phyloP scores from a whole-genome alignment of 225 moss, liverwort and hornwort genomes.

The Marchantia paleacea region DNA sequence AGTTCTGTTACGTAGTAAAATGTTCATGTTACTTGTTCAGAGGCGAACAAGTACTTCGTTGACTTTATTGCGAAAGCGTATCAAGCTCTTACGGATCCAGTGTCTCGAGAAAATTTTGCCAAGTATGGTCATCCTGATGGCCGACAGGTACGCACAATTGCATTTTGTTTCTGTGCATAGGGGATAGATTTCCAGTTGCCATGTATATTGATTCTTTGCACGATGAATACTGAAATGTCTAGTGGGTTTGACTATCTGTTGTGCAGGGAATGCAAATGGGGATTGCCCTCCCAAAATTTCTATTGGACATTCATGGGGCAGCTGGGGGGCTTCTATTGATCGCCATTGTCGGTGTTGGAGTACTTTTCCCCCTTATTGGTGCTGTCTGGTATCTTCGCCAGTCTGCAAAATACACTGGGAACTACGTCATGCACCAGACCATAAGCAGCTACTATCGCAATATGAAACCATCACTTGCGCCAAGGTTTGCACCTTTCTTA shows the following conservation, averaged over 20 bases:
- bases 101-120: slow-evolving; percentile 75
- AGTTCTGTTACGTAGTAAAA: not conserved
- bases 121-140: slow-evolving; percentile 99
- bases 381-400: slow-evolving; percentile 92
- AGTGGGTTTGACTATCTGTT: not conserved
- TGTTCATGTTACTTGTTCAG: slow-evolving; percentile 23
- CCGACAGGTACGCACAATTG: slow-evolving; percentile 53
- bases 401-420: slow-evolving; percentile 94
- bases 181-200: not conserved
- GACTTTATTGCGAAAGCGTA: slow-evolving; percentile 88
- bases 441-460: slow-evolving; percentile 67
- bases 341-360: slow-evolving; percentile 84
- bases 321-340: slow-evolving; percentile 78
- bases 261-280: slow-evolving; percentile 93
- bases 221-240: not conserved
- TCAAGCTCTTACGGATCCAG: slow-evolving; percentile 90
- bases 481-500: slow-evolving; percentile 44
- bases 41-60: slow-evolving; percentile 91
- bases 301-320: slow-evolving; percentile 94
- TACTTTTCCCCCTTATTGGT: slow-evolving; percentile 77
- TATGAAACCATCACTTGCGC: slow-evolving; percentile 98
- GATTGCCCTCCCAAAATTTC: slow-evolving; percentile 84
- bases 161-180: not conserved
- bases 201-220: not conserved
- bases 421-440: slow-evolving; percentile 99